A percentile compares a stretch with the other conserved stretches of the same genome.
Evolutionary conservation across 2,329 filamentous ascomycete genomes (phyloP).

Genomic region (Sphaceloma murrayae): DNA sequence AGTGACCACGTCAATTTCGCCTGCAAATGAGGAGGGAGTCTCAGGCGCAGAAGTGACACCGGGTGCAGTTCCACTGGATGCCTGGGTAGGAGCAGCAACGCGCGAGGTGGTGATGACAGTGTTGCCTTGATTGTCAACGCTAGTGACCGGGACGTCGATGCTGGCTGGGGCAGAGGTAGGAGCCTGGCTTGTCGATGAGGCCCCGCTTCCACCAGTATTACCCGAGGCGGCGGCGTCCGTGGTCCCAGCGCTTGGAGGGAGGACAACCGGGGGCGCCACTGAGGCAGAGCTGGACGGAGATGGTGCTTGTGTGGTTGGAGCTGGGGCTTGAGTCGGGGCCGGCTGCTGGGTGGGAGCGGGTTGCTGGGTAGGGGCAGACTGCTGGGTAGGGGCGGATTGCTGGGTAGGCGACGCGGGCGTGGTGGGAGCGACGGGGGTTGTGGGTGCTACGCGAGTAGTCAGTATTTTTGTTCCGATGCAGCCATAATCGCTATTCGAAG

Average conservation of each 20-base stretch:
- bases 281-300: constrained; percentile 8
- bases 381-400: constrained; percentile 7
- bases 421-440: constrained; percentile 14
- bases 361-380: constrained; percentile 7
- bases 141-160: constrained; percentile 25
- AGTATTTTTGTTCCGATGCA: too few relatives aligned
- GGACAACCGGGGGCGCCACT: constrained; percentile 26
- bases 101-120: constrained; percentile 30
- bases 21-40: constrained; percentile 32
- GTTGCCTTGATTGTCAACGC: constrained; percentile 25
- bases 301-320: constrained; percentile 11
- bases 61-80: constrained; percentile 25
- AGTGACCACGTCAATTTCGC: constrained; percentile 25
- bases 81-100: constrained; percentile 24
- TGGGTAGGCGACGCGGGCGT: constrained; percentile 3
- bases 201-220: constrained; percentile 25
- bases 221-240: constrained; percentile 28
- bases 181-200: constrained; percentile 27
- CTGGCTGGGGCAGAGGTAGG: constrained; percentile 24
- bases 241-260: constrained; percentile 33
- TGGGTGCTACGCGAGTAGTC: too few relatives aligned
- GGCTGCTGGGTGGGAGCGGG: constrained; percentile 4
- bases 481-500: too few relatives aligned
- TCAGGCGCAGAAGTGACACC: constrained; percentile 32
- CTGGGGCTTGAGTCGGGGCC: constrained; percentile 5